Evolutionary conservation across 202 grass and related monocot genomes (phyloP).

Genomic region (Carex sylvatica): DNA sequence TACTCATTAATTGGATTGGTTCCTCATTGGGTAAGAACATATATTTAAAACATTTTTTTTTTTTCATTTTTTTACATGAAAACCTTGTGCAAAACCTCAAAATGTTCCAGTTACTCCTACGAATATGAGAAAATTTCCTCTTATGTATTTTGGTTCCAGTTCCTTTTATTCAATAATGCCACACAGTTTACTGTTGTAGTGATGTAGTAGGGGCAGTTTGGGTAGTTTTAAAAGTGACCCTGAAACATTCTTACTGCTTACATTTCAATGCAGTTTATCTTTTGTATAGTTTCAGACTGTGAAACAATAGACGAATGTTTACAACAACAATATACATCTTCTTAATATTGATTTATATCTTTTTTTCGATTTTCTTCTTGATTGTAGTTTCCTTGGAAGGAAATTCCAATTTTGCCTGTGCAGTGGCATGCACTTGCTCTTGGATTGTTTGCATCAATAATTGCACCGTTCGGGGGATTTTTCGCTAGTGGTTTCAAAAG

Average conservation of each 20-base stretch:
- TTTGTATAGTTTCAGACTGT: background rate
- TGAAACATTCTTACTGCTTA: background rate
- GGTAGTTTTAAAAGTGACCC: background rate
- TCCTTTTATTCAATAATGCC: background rate
- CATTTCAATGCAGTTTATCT: background rate
- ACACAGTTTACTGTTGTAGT: background rate
- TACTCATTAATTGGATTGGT: slow-evolving; percentile 53
- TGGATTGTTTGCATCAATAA: slow-evolving; percentile 90
- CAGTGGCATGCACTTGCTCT: slow-evolving; percentile 81
- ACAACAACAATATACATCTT: background rate
- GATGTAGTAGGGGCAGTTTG: background rate
- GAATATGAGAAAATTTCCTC: background rate
- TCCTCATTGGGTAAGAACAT: slow-evolving; percentile 48
- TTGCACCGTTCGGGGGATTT: slow-evolving; percentile 90
- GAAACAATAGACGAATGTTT: slow-evolving; percentile 5
- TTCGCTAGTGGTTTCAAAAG: slow-evolving; percentile 91
- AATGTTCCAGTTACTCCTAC: background rate
- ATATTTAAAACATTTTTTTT: background rate
- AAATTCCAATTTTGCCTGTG: slow-evolving; percentile 72
- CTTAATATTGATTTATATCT: slow-evolving; percentile 17
- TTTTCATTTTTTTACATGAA: background rate
- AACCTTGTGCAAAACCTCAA: slow-evolving; percentile 6
- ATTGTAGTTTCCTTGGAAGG: slow-evolving; percentile 55
- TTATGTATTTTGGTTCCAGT: background rate
- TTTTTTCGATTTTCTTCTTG: slow-evolving; percentile 19